Percentiles rank a stretch among this genome's conserved stretches.
These are phyloP conservation scores for Neopestalotiopsis sp. DNA, from an alignment of 2,329 filamentous ascomycete species.

Conservation along the genomic window DNA sequence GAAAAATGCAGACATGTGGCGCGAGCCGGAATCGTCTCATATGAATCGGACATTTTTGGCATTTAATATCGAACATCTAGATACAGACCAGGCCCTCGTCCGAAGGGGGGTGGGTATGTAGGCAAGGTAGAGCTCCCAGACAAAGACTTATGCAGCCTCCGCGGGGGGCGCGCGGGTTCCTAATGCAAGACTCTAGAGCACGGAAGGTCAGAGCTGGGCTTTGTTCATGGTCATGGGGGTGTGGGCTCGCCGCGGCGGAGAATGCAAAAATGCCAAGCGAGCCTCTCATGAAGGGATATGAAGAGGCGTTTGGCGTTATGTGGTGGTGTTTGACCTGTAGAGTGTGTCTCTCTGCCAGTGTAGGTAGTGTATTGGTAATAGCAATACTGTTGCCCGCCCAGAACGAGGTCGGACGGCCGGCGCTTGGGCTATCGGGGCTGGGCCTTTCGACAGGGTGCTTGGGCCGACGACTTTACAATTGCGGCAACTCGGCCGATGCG, in stretches of 20 bases:
- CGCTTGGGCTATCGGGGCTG: neutral
- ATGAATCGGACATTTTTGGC: neutral
- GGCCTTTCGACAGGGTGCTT: constrained; percentile 6
- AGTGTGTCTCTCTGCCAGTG: neutral
- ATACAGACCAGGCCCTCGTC: neutral
- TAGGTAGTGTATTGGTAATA: neutral
- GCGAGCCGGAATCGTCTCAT: neutral
- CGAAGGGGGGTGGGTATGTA: neutral
- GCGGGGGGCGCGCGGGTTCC: neutral
- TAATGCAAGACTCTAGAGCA: constrained; percentile 2
- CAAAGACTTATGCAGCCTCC: neutral
- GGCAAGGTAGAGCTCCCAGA: neutral
- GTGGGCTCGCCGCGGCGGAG: too few species aligned
- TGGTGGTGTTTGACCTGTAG: too few species aligned
- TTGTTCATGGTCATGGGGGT: neutral
- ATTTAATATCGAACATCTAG: neutral
- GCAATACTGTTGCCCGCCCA: neutral
- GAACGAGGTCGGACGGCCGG: neutral
- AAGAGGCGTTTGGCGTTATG: neutral
- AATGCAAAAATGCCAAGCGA: neutral
- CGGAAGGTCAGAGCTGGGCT: constrained; percentile 9
- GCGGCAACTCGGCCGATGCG: constrained; percentile 11
- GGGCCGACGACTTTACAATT: constrained; percentile 11
- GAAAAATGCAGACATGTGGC: neutral
- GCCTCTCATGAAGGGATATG: neutral